Percentiles rank a stretch among this genome's conserved stretches.
phyloP scores from a whole-genome alignment of 306 rosid genomes.

The Cicer chorassanicum region DNA sequence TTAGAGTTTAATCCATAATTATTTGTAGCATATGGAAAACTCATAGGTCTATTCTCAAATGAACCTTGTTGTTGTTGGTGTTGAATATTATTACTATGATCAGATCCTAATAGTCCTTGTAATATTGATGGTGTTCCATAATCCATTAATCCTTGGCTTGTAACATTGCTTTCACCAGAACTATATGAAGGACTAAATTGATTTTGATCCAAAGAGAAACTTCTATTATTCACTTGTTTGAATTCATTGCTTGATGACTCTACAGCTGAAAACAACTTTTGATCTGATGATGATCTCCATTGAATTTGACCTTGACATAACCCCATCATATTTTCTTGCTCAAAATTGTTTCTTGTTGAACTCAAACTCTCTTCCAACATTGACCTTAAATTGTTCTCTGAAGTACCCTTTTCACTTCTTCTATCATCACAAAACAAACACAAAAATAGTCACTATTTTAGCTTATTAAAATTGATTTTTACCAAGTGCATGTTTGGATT shows the following conservation, averaged over 20 bases:
- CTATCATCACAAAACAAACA: slow-evolving; percentile 40
- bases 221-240: slow-evolving; percentile 59
- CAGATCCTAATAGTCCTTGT: slow-evolving; percentile 72
- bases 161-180: slow-evolving; percentile 51
- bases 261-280: slow-evolving; percentile 53
- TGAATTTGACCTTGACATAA: slow-evolving; percentile 54
- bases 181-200: slow-evolving; percentile 82
- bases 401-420: slow-evolving; percentile 61
- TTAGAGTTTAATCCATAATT: slow-evolving; percentile 61
- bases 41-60: slow-evolving; percentile 20
- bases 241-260: slow-evolving; percentile 57
- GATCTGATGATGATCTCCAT: slow-evolving; percentile 58
- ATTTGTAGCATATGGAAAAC: slow-evolving; percentile 52
- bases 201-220: slow-evolving; percentile 70
- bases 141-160: slow-evolving; percentile 40
- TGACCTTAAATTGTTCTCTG: slow-evolving; percentile 68
- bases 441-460: slow-evolving; percentile 14
- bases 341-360: slow-evolving; percentile 56
- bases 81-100: neutral
- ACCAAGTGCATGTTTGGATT: neutral
- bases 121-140: slow-evolving; percentile 50
- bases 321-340: slow-evolving; percentile 65
- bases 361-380: slow-evolving; percentile 74
- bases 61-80: slow-evolving; percentile 45
- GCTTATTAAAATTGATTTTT: neutral